Percentiles rank a stretch among this genome's conserved stretches.
phyloP scores from a whole-genome alignment of 78 protist genomes.

The Isochrysis galbana region DNA sequence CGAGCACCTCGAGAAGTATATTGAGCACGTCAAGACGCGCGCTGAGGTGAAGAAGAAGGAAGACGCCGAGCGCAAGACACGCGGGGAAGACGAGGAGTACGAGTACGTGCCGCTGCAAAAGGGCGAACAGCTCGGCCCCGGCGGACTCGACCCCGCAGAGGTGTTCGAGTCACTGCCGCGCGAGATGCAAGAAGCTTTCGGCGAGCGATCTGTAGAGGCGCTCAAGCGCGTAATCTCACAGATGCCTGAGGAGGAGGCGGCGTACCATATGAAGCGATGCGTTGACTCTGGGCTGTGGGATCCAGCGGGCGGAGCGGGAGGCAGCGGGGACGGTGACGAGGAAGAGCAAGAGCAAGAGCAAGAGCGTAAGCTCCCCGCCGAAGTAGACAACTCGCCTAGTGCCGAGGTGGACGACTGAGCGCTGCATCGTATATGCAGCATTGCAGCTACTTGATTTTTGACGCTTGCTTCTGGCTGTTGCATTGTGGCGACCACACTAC shows the following conservation, averaged over 20 bases:
- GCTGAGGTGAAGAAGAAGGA: constrained; percentile 33
- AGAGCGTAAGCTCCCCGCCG: neutral
- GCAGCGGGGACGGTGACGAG: neutral
- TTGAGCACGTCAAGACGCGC: constrained; percentile 39
- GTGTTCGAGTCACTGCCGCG: constrained; percentile 46
- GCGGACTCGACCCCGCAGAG: constrained; percentile 59
- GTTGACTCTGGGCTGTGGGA: constrained; percentile 51
- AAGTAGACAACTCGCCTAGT: neutral
- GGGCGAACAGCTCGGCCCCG: constrained; percentile 46
- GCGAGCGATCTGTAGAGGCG: neutral
- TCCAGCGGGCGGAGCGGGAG: constrained; percentile 3
- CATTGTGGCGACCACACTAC: too few species aligned
- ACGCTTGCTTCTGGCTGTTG: too few species aligned
- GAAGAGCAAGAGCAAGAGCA: neutral
- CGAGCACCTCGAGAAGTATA: constrained; percentile 4
- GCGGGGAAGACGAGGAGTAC: neutral
- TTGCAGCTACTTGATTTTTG: too few species aligned
- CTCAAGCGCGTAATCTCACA: constrained; percentile 11
- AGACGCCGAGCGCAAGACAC: neutral
- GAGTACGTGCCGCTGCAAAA: constrained; percentile 5
- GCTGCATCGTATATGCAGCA: too few species aligned
- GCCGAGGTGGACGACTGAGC: constrained; percentile 3
- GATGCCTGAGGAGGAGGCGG: constrained; percentile 37
- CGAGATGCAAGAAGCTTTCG: constrained; percentile 29
- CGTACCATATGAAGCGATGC: constrained; percentile 39